Evolutionary conservation across 768 basidiomycete genomes (phyloP).

Genomic region (Solioccasus polychromus): DNA sequence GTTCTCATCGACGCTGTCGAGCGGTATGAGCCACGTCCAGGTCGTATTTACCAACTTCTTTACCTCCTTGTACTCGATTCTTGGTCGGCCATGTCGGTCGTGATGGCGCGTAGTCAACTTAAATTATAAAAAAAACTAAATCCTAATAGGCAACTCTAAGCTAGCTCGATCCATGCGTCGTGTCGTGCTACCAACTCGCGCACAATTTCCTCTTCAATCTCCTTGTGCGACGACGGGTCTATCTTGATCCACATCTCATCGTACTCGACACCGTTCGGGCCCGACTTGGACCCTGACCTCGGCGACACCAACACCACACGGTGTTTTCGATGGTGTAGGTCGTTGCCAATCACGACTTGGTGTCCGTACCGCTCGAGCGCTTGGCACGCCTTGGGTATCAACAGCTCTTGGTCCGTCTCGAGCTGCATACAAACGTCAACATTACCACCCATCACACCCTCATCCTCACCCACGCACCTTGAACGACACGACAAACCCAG

Average conservation of each 20-base stretch:
- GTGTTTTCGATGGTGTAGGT: constrained; percentile 85
- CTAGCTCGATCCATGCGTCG: constrained; percentile 54
- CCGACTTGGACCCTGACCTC: constrained; percentile 18
- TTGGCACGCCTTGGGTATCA: constrained; percentile 86
- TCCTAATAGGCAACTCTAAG: neutral
- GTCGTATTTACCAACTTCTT: neutral
- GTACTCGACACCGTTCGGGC: constrained; percentile 35
- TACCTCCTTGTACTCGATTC: constrained; percentile 14
- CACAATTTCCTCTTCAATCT: constrained; percentile 94
- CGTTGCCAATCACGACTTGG: constrained; percentile 96
- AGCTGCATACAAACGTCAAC: constrained; percentile 52
- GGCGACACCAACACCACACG: constrained; percentile 90
- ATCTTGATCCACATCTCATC: constrained; percentile 66
- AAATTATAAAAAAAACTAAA: constrained; percentile 14
- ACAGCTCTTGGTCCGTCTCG: constrained; percentile 81
- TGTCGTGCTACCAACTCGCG: constrained; percentile 73
- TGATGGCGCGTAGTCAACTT: neutral
- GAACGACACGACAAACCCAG: constrained; percentile 94
- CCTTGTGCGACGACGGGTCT: constrained; percentile 48
- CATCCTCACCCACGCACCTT: constrained; percentile 56
- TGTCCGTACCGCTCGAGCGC: constrained; percentile 95
- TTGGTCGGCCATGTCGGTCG: constrained; percentile 12
- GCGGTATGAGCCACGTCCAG: constrained; percentile 1
- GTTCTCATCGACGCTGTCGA: constrained; percentile 13
- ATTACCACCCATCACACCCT: constrained; percentile 6